Conservation (phyloP, 257 asterid species). For the Thymus quinquecostatus region DNA sequence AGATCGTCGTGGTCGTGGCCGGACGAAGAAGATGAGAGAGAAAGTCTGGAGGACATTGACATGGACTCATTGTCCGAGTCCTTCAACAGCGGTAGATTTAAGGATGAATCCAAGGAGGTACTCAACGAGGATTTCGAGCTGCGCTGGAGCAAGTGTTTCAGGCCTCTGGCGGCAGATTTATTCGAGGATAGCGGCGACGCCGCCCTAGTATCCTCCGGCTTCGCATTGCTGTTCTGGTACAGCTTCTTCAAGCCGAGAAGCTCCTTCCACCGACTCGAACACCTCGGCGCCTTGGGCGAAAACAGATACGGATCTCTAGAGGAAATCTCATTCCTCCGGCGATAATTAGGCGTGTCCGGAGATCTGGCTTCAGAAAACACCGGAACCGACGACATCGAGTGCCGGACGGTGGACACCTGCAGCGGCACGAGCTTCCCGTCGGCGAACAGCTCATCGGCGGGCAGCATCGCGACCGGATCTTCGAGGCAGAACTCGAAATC, state of each 20-base stretch:
- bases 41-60: slow-evolving; percentile 64
- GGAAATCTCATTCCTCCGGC: slow-evolving; percentile 60
- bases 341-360: slow-evolving; percentile 50
- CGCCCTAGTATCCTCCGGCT: slow-evolving; percentile 53
- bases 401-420: slow-evolving; percentile 60
- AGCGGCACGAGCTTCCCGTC: slow-evolving; percentile 86
- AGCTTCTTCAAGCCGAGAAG: slow-evolving; percentile 75
- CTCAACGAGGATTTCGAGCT: slow-evolving; percentile 52
- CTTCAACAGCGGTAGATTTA: slow-evolving; percentile 59
- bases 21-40: slow-evolving; percentile 74
- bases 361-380: slow-evolving; percentile 40
- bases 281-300: slow-evolving; percentile 90
- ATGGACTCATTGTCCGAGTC: slow-evolving; percentile 59
- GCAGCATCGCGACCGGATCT: slow-evolving; percentile 81
- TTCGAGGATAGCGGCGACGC: slow-evolving; percentile 42
- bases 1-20: slow-evolving; percentile 80
- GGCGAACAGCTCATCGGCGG: slow-evolving; percentile 93
- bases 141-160: slow-evolving; percentile 64
- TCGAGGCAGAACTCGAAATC: slow-evolving; percentile 92
- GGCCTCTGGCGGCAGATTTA: slow-evolving; percentile 43
- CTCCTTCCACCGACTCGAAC: slow-evolving; percentile 94
- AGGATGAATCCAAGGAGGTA: slow-evolving; percentile 50
- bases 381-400: slow-evolving; percentile 35
- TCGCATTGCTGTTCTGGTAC: slow-evolving; percentile 56
- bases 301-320: slow-evolving; percentile 67